Base-by-base conservation (phyloP, 352 stramenopile species). In the Globisporangium splendens region DNA sequence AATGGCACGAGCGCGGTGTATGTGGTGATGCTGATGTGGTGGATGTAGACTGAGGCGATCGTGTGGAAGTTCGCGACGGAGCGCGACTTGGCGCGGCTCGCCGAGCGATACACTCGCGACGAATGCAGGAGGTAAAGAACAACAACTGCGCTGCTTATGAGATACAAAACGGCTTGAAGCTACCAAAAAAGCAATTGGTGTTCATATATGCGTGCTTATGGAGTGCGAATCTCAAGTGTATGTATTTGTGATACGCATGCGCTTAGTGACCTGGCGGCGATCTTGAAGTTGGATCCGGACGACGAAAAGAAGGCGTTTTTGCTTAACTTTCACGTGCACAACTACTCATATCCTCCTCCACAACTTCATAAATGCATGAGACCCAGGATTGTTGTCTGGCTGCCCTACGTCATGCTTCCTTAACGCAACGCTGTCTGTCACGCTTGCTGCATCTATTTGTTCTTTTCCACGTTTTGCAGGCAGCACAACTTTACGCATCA, bases 291-390 rank as follows among this genome's bases (percentile, higher is more conserved):
- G 18, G 64, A 88, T 43, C 31, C 47, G 0, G 46, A 50, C 6
- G 68, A 84, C 50, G 54, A 73, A 41, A 77, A 65, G 56, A 60
- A 84, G 44, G 65, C 43, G 41, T 75, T 88, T 41, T 57, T 88
- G 41, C 56, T 88, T 6, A 68, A 82, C 54, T 69, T 83, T 38
- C 72, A 85, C 58, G 53, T 88, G 24, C 66, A 83, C 69, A 85
- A 80, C 55, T 89, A 85, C 65, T 88, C 77, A 82, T 85, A 88
- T 87, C 75, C 69, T 73, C 42, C 24, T 21, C 4, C 35, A 43
- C 14, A 20, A 35, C 10, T 35, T 35, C 28, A 35, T 11, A 4
- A 4, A 10, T 35, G 28, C 28, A 35, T 10, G 12, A 51, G 0
- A 3, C 48, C 46, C 20, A 24, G 31, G 39, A 46, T 7, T 22